These are phyloP conservation scores for Tylopilus sp. DNA, from an alignment of 768 basidiomycete genomes.

Conservation along the genomic window DNA sequence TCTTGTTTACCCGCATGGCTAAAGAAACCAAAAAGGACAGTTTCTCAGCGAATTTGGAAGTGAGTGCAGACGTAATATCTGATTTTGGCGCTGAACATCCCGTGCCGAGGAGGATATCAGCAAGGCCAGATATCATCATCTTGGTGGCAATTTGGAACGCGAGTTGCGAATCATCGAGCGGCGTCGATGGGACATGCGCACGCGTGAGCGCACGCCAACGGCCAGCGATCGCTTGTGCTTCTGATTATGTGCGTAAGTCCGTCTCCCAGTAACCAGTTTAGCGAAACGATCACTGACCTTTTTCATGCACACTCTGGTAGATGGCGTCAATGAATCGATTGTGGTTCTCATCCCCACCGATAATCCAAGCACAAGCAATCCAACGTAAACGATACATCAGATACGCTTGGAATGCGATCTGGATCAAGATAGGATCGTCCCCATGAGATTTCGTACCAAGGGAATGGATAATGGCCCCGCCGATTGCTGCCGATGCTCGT, in stretches of 20 bases:
- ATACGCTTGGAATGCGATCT: slow-evolving; percentile 35
- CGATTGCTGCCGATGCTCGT: slow-evolving; percentile 20
- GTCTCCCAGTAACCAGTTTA: not conserved
- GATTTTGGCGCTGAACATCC: slow-evolving; percentile 22
- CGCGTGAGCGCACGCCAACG: slow-evolving; percentile 44
- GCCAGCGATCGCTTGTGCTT: slow-evolving; percentile 42
- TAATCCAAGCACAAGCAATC: slow-evolving; percentile 28
- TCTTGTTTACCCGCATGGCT: slow-evolving; percentile 46
- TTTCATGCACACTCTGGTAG: slow-evolving; percentile 33
- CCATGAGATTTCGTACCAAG: slow-evolving; percentile 26
- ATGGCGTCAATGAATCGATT: slow-evolving; percentile 25
- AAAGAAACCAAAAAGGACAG: slow-evolving; percentile 41
- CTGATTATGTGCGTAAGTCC: slow-evolving; percentile 22
- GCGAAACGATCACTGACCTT: slow-evolving; percentile 27
- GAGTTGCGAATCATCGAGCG: slow-evolving; percentile 22
- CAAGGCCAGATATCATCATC: slow-evolving; percentile 24
- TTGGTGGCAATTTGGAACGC: slow-evolving; percentile 22
- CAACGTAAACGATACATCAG: slow-evolving; percentile 26
- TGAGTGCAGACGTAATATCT: slow-evolving; percentile 38
- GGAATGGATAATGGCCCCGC: slow-evolving; percentile 24
- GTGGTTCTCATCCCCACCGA: slow-evolving; percentile 25
- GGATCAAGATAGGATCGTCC: slow-evolving; percentile 35
- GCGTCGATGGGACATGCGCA: slow-evolving; percentile 23
- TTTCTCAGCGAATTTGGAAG: slow-evolving; percentile 41
- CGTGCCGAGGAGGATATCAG: slow-evolving; percentile 28